These are phyloP conservation scores for Irpex rosettiformis DNA, from an alignment of 1,284 basidiomycete genomes.

Conservation along the genomic window DNA sequence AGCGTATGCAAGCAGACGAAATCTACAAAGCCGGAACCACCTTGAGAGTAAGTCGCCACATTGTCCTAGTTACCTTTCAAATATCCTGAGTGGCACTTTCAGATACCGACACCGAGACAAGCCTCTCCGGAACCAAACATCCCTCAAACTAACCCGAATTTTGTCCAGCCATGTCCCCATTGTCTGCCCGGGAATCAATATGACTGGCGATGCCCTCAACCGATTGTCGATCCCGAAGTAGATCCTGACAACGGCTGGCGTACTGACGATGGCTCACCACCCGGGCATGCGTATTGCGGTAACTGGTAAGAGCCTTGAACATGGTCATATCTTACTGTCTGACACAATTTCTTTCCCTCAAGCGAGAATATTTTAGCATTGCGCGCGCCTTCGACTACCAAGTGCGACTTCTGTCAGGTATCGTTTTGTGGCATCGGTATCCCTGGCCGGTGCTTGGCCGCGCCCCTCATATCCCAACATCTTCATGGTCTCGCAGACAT, in stretches of 20 bases:
- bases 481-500: constrained; percentile 64
- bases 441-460: constrained; percentile 62
- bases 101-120: constrained; percentile 73
- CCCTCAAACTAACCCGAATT: constrained; percentile 53
- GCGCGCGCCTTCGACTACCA: constrained; percentile 66
- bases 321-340: not conserved
- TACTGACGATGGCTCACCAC: constrained; percentile 66
- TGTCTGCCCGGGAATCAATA: constrained; percentile 61
- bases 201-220: constrained; percentile 71
- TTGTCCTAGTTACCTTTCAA: not conserved
- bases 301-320: constrained; percentile 50
- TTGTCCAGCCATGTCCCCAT: constrained; percentile 71
- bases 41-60: constrained; percentile 55
- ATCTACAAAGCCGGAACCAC: constrained; percentile 60
- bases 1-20: constrained; percentile 73
- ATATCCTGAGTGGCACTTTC: constrained; percentile 8
- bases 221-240: constrained; percentile 61
- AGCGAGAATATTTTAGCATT: constrained; percentile 72
- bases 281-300: constrained; percentile 72
- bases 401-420: constrained; percentile 75
- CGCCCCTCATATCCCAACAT: constrained; percentile 55
- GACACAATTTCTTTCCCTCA: not conserved
- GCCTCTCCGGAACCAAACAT: constrained; percentile 71
- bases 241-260: constrained; percentile 70
- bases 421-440: constrained; percentile 76